A percentile compares a stretch with the other conserved stretches of the same genome.
Conservation (phyloP, 495 filamentous ascomycete genomes). For the Hypoxylon perforatum region DNA sequence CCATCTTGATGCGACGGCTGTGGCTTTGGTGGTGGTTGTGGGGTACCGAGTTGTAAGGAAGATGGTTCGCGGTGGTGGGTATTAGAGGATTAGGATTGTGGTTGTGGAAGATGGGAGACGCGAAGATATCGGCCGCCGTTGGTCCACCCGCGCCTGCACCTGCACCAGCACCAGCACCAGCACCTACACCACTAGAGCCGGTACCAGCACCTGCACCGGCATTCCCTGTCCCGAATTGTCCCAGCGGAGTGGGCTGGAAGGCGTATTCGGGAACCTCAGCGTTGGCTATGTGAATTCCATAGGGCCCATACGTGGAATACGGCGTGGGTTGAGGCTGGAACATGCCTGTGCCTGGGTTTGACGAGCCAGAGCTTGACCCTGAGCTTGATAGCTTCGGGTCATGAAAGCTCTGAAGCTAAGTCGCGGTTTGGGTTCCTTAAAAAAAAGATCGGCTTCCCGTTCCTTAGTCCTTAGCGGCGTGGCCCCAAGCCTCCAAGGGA, state of each 20-base stretch:
- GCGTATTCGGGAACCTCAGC: conserved; percentile 56
- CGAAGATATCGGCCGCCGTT: conserved; percentile 39
- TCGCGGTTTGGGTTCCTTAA: neutral
- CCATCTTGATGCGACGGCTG: conserved; percentile 52
- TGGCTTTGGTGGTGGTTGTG: conserved; percentile 24
- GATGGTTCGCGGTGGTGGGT: conserved; percentile 38
- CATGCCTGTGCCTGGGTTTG: conserved; percentile 56
- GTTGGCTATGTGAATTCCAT: conserved; percentile 52
- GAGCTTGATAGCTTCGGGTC: conserved; percentile 39
- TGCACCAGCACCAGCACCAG: conserved; percentile 29
- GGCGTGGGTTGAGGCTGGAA: conserved; percentile 65
- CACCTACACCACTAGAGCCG: conserved; percentile 24
- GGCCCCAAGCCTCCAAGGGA: neutral
- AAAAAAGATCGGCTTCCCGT: neutral
- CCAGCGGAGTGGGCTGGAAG: conserved; percentile 55
- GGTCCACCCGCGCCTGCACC: conserved; percentile 37
- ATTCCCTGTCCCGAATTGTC: conserved; percentile 44
- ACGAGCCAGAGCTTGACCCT: conserved; percentile 45
- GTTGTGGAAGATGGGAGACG: conserved; percentile 54
- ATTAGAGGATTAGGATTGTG: conserved; percentile 57
- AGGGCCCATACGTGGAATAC: conserved; percentile 52
- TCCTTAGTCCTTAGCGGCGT: neutral
- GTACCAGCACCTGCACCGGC: conserved; percentile 26
- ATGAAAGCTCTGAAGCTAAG: conserved; percentile 30
- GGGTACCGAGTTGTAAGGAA: conserved; percentile 49